Evolutionary conservation across 441 rosid genomes (phyloP).

Genomic region (Gossypium davidsonii): DNA sequence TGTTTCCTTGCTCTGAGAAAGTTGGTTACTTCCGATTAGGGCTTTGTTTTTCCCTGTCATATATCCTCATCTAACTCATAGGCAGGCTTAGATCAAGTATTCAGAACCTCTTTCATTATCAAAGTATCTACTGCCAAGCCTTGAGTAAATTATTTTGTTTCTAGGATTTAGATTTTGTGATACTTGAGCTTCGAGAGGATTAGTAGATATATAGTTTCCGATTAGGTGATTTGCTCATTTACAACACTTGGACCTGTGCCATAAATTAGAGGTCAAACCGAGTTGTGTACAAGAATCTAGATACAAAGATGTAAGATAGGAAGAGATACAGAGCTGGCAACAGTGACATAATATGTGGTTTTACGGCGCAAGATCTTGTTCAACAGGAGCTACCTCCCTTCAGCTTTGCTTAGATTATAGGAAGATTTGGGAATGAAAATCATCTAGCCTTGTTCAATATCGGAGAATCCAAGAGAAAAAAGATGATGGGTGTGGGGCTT

Average conservation of each 20-base stretch:
- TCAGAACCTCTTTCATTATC: not conserved
- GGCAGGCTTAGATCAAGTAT: not conserved
- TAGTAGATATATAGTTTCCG: not conserved
- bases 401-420: not conserved
- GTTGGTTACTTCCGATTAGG: not conserved
- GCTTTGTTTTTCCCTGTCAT: not conserved
- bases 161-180: not conserved
- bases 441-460: not conserved
- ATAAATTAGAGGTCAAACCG: not conserved
- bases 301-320: not conserved
- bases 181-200: not conserved
- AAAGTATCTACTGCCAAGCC: not conserved
- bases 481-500: not conserved
- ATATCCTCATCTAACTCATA: not conserved
- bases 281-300: not conserved
- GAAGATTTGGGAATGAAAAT: not conserved
- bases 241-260: too few species aligned
- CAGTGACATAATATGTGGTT: not conserved
- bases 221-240: not conserved
- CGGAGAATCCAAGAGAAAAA: constrained; percentile 6
- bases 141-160: not conserved
- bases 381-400: not conserved
- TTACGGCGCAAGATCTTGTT: not conserved
- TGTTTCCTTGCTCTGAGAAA: not conserved
- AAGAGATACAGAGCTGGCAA: not conserved